Base-by-base conservation (phyloP, 768 basidiomycete genomes). In the Hericium coralloides region DNA sequence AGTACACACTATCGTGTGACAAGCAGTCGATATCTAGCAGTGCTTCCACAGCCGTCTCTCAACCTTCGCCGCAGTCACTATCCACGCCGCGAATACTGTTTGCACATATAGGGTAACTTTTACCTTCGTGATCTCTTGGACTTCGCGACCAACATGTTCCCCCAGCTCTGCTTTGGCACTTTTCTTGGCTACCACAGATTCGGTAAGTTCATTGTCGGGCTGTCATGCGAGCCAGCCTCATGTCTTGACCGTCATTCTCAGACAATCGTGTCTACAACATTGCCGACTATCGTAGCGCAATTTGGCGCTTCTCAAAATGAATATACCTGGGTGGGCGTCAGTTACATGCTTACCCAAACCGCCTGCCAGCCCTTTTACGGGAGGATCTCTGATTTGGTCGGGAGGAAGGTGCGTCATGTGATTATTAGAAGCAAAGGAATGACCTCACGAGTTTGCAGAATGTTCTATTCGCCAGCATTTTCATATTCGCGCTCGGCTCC, bases 111-210 rank as follows among this genome's bases (percentile, higher is more conserved):
- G 62, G 62, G 62, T 63, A 52, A 53, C 9, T 12, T 41, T 15
- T 51, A 38, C 15, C 57, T 49, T 22, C 63, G 17, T 48, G 26
- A 38, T 39, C 8, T 31, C 47, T 57, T 37, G 26, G 49, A 20
- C 15, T 23, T 38, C 39, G 38, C 25, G 17, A n/a, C 60, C 37
- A 50, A 57, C 45, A 25, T 38, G 22, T 31, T 31, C 31, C 51
- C 57, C 26, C 65, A 92, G 91, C 49, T 87, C 88, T 38, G 89
- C 88, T 4, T 69, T 92, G 70, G 77, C 89, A 10, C 68, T 92
- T 55, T 93, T 93, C 69, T 82, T 93, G 12, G 90, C 90, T 2
- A 93, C 90, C 12, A 92, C 90, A 5, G 90, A 92, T 69, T 81
- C 87, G 52, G 91, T 92, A 66, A 60, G 84, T 69, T 58, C 38